These are phyloP conservation scores for Clonostachys solani DNA, from an alignment of 2,329 filamentous ascomycete species.

Conservation along the genomic window DNA sequence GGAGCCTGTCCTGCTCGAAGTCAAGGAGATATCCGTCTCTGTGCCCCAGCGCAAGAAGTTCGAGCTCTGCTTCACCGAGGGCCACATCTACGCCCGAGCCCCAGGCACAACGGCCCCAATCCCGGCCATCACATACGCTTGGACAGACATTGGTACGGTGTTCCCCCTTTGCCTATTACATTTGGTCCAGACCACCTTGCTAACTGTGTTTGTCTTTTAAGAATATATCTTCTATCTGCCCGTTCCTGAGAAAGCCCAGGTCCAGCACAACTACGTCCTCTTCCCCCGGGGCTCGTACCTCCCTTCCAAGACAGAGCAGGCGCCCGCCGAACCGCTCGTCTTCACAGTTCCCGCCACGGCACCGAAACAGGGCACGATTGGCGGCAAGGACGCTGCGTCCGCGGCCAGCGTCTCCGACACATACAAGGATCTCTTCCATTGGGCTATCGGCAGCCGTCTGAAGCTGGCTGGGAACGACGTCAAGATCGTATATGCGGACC, in stretches of 20 bases:
- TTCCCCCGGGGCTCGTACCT: conserved; percentile 53
- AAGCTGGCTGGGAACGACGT: conserved; percentile 41
- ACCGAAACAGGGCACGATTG: conserved; percentile 55
- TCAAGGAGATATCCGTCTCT: conserved; percentile 65
- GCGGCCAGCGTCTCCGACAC: conserved; percentile 54
- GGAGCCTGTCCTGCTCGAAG: conserved; percentile 51
- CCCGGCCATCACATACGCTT: conserved; percentile 51
- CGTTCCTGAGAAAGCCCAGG: conserved; percentile 60
- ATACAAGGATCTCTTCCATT: conserved; percentile 55
- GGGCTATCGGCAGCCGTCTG: conserved; percentile 51
- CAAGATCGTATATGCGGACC: conserved; percentile 47
- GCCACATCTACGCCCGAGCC: conserved; percentile 52
- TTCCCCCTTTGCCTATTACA: not conserved
- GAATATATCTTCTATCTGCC: conserved; percentile 61
- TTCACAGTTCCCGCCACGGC: conserved; percentile 58
- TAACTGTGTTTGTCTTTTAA: conserved; percentile 15
- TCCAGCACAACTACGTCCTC: conserved; percentile 63
- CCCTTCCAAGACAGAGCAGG: conserved; percentile 37
- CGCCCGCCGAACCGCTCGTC: conserved; percentile 51
- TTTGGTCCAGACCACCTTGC: not conserved
- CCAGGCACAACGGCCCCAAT: conserved; percentile 47
- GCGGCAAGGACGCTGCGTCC: conserved; percentile 40
- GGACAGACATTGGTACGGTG: conserved; percentile 55
- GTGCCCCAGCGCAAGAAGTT: conserved; percentile 67
- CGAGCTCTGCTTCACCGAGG: conserved; percentile 57